phyloP scores from a whole-genome alignment of 2,329 filamentous ascomycete genomes.

The Grosmannia huntii region DNA sequence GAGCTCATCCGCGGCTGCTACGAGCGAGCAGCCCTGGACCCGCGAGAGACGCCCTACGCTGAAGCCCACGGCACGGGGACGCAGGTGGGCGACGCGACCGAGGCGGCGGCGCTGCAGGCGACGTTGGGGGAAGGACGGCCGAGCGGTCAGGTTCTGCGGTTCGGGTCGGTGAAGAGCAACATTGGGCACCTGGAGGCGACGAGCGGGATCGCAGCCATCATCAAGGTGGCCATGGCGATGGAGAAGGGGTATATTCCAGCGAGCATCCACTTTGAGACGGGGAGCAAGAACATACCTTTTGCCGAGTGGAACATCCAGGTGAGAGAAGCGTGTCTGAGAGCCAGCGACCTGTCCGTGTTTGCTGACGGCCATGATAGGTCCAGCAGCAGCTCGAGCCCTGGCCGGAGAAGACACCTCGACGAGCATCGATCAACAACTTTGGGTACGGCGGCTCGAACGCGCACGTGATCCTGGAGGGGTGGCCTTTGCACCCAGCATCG shows the following conservation, averaged over 20 bases:
- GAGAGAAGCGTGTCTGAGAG: not conserved
- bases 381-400: not conserved
- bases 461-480: constrained; percentile 11
- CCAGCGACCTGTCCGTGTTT: not conserved
- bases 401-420: not conserved
- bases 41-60: constrained; percentile 17
- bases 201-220: constrained; percentile 29
- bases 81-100: constrained; percentile 18
- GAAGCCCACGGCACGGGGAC: constrained; percentile 29
- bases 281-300: constrained; percentile 30
- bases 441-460: constrained; percentile 24
- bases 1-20: constrained; percentile 10
- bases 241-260: constrained; percentile 21
- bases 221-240: constrained; percentile 27
- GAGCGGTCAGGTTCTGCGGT: not conserved
- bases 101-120: constrained; percentile 21
- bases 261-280: constrained; percentile 29
- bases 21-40: constrained; percentile 6
- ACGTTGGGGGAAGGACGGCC: constrained; percentile 15
- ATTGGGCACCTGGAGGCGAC: constrained; percentile 34
- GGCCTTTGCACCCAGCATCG: not conserved
- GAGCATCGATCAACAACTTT: constrained; percentile 31
- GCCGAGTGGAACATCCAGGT: constrained; percentile 23
- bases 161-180: constrained; percentile 26
- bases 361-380: not conserved